A percentile compares a stretch with the other conserved stretches of the same genome.
Conservation (phyloP, 176 grass and related monocot species). For the Raddia distichophylla region DNA sequence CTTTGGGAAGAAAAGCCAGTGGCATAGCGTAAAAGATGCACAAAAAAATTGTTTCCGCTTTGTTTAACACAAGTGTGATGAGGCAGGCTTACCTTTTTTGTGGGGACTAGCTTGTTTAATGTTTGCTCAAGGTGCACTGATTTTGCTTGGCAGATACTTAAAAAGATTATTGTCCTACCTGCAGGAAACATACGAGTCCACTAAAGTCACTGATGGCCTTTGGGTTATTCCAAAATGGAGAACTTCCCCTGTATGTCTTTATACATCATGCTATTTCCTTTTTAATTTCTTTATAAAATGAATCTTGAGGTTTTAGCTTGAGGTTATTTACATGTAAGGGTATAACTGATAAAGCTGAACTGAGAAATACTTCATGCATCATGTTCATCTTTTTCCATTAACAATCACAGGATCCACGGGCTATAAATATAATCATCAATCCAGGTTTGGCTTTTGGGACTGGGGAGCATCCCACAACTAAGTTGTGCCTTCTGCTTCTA, state of each 20-base stretch:
- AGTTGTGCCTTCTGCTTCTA: constrained; percentile 84
- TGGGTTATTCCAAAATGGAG: constrained; percentile 97
- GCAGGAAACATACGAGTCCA: constrained; percentile 72
- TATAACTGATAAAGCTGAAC: constrained; percentile 7
- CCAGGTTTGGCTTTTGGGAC: constrained; percentile 89
- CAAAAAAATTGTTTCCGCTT: too few species aligned
- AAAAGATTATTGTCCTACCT: constrained; percentile 22
- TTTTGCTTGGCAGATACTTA: constrained; percentile 24
- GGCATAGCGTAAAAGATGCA: not conserved
- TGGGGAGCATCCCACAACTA: constrained; percentile 87
- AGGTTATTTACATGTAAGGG: not conserved
- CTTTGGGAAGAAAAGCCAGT: not conserved
- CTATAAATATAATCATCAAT: constrained; percentile 93
- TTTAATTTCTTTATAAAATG: not conserved
- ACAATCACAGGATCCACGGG: constrained; percentile 68
- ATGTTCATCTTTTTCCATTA: not conserved
- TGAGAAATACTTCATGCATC: constrained; percentile 10
- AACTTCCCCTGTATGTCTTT: constrained; percentile 63
- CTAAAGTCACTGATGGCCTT: constrained; percentile 69
- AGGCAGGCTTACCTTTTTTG: not conserved
- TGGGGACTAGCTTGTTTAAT: not conserved
- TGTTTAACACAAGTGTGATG: not conserved
- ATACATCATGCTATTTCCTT: constrained; percentile 8
- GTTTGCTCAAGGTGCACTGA: not conserved
- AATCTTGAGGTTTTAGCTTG: not conserved